Percentiles rank a stretch among this genome's conserved stretches.
These are phyloP conservation scores for Aspergillus latus DNA, from an alignment of 2,329 filamentous ascomycete genomes.

Conservation along the genomic window DNA sequence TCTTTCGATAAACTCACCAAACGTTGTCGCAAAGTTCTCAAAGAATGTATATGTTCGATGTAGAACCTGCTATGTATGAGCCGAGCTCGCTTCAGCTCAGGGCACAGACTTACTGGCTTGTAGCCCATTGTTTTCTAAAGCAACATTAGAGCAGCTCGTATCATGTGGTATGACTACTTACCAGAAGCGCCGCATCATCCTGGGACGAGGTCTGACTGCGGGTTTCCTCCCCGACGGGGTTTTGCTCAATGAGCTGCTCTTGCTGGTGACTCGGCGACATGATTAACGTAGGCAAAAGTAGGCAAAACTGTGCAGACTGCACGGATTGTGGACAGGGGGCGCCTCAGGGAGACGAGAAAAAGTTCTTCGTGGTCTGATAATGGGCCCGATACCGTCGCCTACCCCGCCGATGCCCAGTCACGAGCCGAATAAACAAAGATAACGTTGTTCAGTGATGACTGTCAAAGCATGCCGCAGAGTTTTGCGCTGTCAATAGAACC, in stretches of 20 bases:
- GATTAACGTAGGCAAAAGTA: no score
- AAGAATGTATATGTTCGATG: conserved; percentile 58
- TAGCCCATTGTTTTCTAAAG: conserved; percentile 53
- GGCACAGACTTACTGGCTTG: conserved; percentile 49
- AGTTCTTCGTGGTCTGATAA: conserved; percentile 12
- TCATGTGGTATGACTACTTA: conserved; percentile 20
- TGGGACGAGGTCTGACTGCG: conserved; percentile 28
- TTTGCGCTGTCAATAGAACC: not conserved
- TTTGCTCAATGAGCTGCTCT: conserved; percentile 25
- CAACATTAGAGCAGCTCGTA: conserved; percentile 20
- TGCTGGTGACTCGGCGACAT: conserved; percentile 23
- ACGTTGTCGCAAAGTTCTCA: conserved; percentile 61
- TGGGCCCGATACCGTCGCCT: conserved; percentile 16
- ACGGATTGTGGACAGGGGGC: no score
- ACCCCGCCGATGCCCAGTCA: conserved; percentile 11
- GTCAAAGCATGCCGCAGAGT: conserved; percentile 2
- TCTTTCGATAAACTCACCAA: conserved; percentile 44
- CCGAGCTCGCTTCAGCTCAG: conserved; percentile 5
- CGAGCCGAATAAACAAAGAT: conserved; percentile 12
- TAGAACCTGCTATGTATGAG: conserved; percentile 46
- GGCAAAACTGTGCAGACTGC: not conserved
- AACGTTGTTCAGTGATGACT: conserved; percentile 2
- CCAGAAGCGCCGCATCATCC: conserved; percentile 40
- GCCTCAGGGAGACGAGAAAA: not conserved
- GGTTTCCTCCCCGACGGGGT: conserved; percentile 26